Conservation (phyloP, 2,329 filamentous ascomycete genomes). For the Dothidotthia symphoricarpi region DNA sequence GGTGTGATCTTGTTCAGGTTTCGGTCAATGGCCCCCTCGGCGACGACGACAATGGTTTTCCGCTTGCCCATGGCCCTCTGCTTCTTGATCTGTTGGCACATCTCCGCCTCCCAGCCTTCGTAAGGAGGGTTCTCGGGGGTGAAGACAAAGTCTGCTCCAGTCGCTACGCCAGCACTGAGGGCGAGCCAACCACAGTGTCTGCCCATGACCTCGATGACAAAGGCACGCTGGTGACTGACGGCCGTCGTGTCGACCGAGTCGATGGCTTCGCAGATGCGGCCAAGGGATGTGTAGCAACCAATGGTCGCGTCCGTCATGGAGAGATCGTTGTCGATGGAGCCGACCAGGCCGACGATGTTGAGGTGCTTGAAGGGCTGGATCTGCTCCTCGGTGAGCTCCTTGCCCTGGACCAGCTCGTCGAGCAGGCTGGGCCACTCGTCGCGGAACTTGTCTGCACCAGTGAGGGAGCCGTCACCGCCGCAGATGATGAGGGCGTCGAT, state of each 20-base stretch:
- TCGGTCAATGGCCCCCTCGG: slow-evolving; percentile 74
- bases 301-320: slow-evolving; percentile 97
- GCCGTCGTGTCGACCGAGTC: slow-evolving; percentile 97
- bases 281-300: slow-evolving; percentile 90
- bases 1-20: slow-evolving; percentile 81
- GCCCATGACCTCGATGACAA: slow-evolving; percentile 96
- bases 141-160: slow-evolving; percentile 94
- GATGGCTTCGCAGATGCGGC: slow-evolving; percentile 90
- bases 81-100: slow-evolving; percentile 48
- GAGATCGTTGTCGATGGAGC: slow-evolving; percentile 98
- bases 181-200: slow-evolving; percentile 97
- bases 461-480: slow-evolving; percentile 86
- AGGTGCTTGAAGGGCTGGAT: slow-evolving; percentile 76
- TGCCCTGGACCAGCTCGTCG: slow-evolving; percentile 74
- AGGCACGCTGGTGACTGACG: slow-evolving; percentile 89
- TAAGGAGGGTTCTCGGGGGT: slow-evolving; percentile 90
- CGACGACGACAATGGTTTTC: slow-evolving; percentile 97
- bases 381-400: slow-evolving; percentile 69
- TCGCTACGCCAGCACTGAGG: slow-evolving; percentile 91
- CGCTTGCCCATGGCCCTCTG: slow-evolving; percentile 88
- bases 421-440: slow-evolving; percentile 87
- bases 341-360: slow-evolving; percentile 94
- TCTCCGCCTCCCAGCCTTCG: slow-evolving; percentile 71
- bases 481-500: slow-evolving; percentile 97
- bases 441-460: slow-evolving; percentile 90